Percentiles rank a stretch among this genome's conserved stretches.
These are phyloP conservation scores for Candida bentonensis DNA, from an alignment of 805 yeast genomes.

Conservation along the genomic window DNA sequence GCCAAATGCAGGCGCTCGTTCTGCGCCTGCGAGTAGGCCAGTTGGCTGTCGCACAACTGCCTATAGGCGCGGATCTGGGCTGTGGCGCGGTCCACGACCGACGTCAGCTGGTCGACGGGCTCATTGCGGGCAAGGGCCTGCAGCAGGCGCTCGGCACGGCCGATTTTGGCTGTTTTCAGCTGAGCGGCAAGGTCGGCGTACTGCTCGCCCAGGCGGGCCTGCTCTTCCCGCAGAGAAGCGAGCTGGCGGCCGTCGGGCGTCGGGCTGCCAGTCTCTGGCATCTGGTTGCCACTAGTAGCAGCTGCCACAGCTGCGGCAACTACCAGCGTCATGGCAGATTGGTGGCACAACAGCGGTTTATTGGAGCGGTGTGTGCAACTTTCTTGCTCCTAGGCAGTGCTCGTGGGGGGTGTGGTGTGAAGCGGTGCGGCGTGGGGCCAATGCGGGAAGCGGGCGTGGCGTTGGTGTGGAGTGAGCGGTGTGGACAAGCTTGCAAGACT, in stretches of 20 bases:
- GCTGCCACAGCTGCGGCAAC: too few species aligned
- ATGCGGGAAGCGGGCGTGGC: too few species aligned
- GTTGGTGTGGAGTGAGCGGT: too few species aligned
- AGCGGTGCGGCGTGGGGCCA: too few species aligned
- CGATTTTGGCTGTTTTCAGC: background rate
- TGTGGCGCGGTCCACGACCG: background rate
- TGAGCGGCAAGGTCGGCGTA: background rate
- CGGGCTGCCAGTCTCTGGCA: too few species aligned
- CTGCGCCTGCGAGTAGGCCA: background rate
- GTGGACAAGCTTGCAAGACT: too few species aligned
- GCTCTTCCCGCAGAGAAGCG: background rate
- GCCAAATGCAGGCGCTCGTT: background rate
- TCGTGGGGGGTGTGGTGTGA: too few species aligned
- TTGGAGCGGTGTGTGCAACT: too few species aligned
- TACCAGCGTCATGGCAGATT: too few species aligned
- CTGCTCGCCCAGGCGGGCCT: background rate
- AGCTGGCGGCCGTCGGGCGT: background rate
- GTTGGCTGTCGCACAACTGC: background rate
- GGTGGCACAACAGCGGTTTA: too few species aligned
- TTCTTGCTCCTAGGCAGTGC: too few species aligned
- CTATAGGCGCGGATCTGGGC: background rate
- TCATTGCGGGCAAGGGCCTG: background rate
- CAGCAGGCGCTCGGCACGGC: background rate
- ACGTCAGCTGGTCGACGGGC: background rate
- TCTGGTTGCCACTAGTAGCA: too few species aligned